phyloP scores from a whole-genome alignment of 208 protist species.

The Leishmania mexicana region DNA sequence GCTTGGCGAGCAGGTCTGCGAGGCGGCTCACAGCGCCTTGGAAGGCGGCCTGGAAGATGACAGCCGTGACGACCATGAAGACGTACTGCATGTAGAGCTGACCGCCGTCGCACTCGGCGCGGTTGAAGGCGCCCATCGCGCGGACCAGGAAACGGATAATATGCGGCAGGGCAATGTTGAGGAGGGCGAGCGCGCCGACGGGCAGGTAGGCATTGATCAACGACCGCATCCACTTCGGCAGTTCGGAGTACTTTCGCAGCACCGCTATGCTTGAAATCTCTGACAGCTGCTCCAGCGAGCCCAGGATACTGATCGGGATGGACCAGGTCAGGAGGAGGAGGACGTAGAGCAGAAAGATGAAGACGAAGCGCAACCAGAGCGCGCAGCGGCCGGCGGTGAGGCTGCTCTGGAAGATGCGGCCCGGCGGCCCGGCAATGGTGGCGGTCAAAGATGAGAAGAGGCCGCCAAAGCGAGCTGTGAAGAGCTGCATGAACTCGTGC shows the following conservation, averaged over 20 bases:
- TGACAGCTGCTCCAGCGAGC: constrained; percentile 74
- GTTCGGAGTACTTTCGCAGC: constrained; percentile 32
- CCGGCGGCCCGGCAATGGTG: constrained; percentile 71
- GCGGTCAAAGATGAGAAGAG: constrained; percentile 41
- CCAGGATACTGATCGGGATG: constrained; percentile 75
- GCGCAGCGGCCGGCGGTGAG: constrained; percentile 46
- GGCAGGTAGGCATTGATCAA: constrained; percentile 70
- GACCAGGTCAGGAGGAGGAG: constrained; percentile 70
- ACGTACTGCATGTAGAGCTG: constrained; percentile 80
- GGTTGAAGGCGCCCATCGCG: constrained; percentile 75
- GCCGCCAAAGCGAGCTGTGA: constrained; percentile 47
- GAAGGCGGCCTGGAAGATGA: constrained; percentile 84
- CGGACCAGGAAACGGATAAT: constrained; percentile 69
- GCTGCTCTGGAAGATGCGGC: constrained; percentile 69
- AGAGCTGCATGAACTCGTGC: constrained; percentile 80
- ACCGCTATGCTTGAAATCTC: constrained; percentile 44
- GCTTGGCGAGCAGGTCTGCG: constrained; percentile 37
- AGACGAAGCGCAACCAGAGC: constrained; percentile 46
- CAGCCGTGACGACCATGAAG: constrained; percentile 88
- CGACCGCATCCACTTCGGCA: constrained; percentile 47
- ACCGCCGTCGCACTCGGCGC: constrained; percentile 55
- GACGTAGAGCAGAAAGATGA: constrained; percentile 56
- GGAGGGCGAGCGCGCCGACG: constrained; percentile 61
- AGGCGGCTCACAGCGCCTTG: constrained; percentile 69
- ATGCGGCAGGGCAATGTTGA: constrained; percentile 76